Evolutionary conservation across 305 asterid genomes (phyloP), one percentile per base, ranked within the genome.

Genomic region (Plantago rigida): DNA sequence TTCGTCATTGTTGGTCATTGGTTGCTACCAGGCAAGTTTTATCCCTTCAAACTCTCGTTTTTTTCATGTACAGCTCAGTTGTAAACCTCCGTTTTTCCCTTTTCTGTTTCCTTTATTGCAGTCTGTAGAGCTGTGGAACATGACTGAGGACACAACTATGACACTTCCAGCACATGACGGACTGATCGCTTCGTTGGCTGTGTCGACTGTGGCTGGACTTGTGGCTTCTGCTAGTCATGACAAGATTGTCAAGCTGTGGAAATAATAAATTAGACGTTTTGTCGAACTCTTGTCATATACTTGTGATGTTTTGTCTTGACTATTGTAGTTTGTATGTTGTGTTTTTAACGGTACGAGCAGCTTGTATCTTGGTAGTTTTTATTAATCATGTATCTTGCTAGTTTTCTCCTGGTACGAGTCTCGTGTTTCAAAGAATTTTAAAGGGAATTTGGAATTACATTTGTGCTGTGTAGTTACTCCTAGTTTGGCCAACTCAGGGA

Each of bases 171-270:
- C 95, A 0, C 99, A 92, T 56, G 95, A 89, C 3, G 94, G 96
- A 58, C 56, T 86, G 81, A 81, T 92, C 0, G 84, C 95, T 0
- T 81, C 94, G 7, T 60, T 92, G 79, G 91, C 97, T 0, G 94
- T 79, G 9, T 92, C 99, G 0, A 59, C 89, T 0, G 86, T 28
- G 9, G 78, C 87, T 1, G 96, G 96, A 12, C 71, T 86, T 61
- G 89, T 92, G n/a, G 99, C 97, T 49, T 92, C 99, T 1, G 95
- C 95, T 24, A 86, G 97, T 60, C 99, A 92, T 29, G 97, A 92
- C 81, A 89, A 84, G 68, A 73, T 82, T 7, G 86, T 92, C 7
- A 92, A 86, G 76, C 81, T 92, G 49, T 92, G 97, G 97, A 92
- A 92, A 73, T 92, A 77, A 80, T 41, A 12, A 36, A 26, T 53